Evolutionary conservation across 1,284 basidiomycete genomes (phyloP).

Genomic region (Coniferiporia weirii): DNA sequence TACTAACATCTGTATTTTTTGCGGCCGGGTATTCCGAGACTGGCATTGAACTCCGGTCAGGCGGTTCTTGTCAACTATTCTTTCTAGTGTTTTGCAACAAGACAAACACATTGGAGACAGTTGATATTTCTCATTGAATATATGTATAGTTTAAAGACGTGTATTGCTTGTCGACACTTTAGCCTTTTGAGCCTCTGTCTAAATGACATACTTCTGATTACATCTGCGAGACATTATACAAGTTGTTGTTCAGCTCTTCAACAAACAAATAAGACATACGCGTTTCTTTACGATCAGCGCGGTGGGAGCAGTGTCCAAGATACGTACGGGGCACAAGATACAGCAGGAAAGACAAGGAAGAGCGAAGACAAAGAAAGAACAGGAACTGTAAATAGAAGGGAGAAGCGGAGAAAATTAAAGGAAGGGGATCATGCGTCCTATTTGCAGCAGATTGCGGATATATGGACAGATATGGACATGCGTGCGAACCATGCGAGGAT

Average conservation of each 20-base stretch:
- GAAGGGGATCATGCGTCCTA: background rate
- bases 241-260: constrained; percentile 1
- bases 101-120: too few species aligned
- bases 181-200: too few species aligned
- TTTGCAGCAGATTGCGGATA: background rate
- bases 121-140: too few species aligned
- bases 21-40: too few species aligned
- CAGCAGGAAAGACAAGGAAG: background rate
- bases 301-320: background rate
- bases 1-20: too few species aligned
- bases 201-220: background rate
- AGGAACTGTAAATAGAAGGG: background rate
- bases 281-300: background rate
- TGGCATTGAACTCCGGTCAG: too few species aligned
- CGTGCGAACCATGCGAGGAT: background rate
- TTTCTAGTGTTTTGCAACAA: too few species aligned
- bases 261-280: constrained; percentile 3
- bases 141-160: too few species aligned
- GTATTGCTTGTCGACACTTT: too few species aligned
- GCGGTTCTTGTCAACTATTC: too few species aligned
- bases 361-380: background rate
- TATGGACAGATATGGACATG: constrained; percentile 8
- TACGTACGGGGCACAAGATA: background rate
- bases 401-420: background rate
- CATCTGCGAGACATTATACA: constrained; percentile 8